A percentile compares a stretch with the other conserved stretches of the same genome.
Evolutionary conservation across 306 rosid species (phyloP).

Genomic region (Prunus davidiana): DNA sequence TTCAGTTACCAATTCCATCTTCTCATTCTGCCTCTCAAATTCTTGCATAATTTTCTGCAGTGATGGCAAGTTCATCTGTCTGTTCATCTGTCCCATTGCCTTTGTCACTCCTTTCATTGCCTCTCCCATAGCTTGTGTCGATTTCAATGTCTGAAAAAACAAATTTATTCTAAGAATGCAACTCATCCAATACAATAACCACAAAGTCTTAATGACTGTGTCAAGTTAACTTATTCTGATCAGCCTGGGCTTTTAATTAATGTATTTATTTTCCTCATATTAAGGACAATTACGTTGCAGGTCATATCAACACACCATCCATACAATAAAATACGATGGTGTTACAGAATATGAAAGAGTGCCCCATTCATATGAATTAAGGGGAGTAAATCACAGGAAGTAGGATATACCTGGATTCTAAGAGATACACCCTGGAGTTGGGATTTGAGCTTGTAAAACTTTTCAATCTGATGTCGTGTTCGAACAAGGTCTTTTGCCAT

Average conservation of each 20-base stretch:
- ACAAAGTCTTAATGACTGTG: no score
- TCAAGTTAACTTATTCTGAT: background rate
- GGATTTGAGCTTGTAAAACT: slow-evolving; percentile 95
- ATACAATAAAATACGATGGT: background rate
- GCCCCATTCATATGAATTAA: background rate
- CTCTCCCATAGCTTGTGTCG: slow-evolving; percentile 98
- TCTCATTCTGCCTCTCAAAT: slow-evolving; percentile 90
- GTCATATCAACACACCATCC: background rate
- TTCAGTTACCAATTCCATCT: slow-evolving; percentile 76
- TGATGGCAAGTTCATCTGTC: slow-evolving; percentile 94
- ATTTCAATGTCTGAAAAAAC: slow-evolving; percentile 66
- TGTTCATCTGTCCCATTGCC: slow-evolving; percentile 99
- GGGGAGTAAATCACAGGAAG: background rate
- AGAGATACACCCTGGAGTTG: slow-evolving; percentile 99
- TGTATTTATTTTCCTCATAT: background rate
- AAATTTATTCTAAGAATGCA: background rate
- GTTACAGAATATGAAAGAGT: background rate
- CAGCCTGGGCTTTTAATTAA: background rate
- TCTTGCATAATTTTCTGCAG: slow-evolving; percentile 94
- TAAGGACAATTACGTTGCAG: no score
- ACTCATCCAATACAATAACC: background rate
- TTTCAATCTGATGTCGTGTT: slow-evolving; percentile 95
- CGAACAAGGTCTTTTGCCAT: slow-evolving; percentile 99
- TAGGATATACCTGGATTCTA: slow-evolving; percentile 74
- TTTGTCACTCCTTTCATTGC: slow-evolving; percentile 99